Evolutionary conservation across 2,329 filamentous ascomycete genomes (phyloP).

Genomic region (Paracamarosporium sp.): DNA sequence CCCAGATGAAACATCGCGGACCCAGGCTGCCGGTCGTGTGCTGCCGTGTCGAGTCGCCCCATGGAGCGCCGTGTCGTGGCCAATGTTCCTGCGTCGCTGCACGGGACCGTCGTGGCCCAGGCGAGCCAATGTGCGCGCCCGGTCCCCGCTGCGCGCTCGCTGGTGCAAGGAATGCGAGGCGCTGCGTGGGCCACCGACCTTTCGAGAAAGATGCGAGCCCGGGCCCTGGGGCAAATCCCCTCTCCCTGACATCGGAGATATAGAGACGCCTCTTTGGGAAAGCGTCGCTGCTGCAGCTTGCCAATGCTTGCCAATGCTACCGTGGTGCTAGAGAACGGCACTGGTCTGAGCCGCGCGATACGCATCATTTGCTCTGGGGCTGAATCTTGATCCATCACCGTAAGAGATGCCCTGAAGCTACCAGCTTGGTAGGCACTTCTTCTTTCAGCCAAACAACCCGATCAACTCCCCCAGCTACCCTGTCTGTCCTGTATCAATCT

Average conservation of each 20-base stretch:
- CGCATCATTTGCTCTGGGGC: constrained; percentile 51
- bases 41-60: constrained; percentile 46
- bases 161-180: constrained; percentile 49
- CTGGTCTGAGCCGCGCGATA: constrained; percentile 55
- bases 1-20: constrained; percentile 48
- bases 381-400: constrained; percentile 51
- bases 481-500: constrained; percentile 45
- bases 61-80: constrained; percentile 45
- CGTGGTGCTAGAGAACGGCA: constrained; percentile 51
- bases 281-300: constrained; percentile 54
- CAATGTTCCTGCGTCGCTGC: constrained; percentile 52
- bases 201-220: constrained; percentile 43
- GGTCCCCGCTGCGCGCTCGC: constrained; percentile 27
- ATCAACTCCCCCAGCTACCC: constrained; percentile 32
- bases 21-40: constrained; percentile 37
- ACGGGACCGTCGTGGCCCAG: constrained; percentile 43
- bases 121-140: constrained; percentile 40
- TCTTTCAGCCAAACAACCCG: constrained; percentile 50
- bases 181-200: constrained; percentile 42
- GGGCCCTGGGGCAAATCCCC: constrained; percentile 43
- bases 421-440: constrained; percentile 46
- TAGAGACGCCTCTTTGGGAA: constrained; percentile 50
- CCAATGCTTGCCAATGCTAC: constrained; percentile 57
- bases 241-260: constrained; percentile 51
- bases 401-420: constrained; percentile 41